Conservation (phyloP, 768 basidiomycete species). For the Macrolepiota fuliginosa region DNA sequence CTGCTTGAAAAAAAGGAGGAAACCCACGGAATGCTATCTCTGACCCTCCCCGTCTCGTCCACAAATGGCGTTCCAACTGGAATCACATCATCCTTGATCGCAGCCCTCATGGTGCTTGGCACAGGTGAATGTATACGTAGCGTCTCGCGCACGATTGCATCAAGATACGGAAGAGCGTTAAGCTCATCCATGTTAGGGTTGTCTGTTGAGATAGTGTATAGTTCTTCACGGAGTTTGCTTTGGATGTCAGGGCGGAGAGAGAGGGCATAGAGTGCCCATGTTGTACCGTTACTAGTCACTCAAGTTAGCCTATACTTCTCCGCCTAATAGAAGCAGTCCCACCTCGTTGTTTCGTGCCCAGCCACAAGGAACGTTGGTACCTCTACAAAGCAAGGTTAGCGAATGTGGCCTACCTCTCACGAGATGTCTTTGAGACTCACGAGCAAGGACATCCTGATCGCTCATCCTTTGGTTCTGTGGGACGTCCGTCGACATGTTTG, state of each 20-base stretch:
- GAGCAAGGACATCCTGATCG: constrained; percentile 59
- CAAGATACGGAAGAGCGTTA: constrained; percentile 64
- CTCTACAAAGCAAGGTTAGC: constrained; percentile 33
- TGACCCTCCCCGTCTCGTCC: constrained; percentile 39
- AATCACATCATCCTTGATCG: constrained; percentile 50
- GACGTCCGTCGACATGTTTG: constrained; percentile 63
- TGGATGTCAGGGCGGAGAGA: constrained; percentile 47
- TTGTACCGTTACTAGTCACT: constrained; percentile 35
- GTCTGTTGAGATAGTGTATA: constrained; percentile 48
- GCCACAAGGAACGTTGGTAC: constrained; percentile 60
- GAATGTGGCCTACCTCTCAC: neutral
- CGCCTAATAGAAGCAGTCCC: neutral
- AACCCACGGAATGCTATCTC: constrained; percentile 35
- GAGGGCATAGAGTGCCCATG: constrained; percentile 62
- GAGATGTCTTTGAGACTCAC: constrained; percentile 28
- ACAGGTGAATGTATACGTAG: constrained; percentile 57
- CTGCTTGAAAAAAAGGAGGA: neutral
- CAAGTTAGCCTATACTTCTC: neutral
- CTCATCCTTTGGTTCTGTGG: constrained; percentile 52
- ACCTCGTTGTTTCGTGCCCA: constrained; percentile 60
- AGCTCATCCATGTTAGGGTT: constrained; percentile 70
- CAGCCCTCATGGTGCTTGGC: constrained; percentile 36
- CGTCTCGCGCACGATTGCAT: constrained; percentile 58
- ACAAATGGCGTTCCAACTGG: constrained; percentile 46
- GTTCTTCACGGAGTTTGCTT: constrained; percentile 55